Base-by-base conservation (phyloP, 2,329 filamentous ascomycete genomes). In the Fusarium transvaalense region DNA sequence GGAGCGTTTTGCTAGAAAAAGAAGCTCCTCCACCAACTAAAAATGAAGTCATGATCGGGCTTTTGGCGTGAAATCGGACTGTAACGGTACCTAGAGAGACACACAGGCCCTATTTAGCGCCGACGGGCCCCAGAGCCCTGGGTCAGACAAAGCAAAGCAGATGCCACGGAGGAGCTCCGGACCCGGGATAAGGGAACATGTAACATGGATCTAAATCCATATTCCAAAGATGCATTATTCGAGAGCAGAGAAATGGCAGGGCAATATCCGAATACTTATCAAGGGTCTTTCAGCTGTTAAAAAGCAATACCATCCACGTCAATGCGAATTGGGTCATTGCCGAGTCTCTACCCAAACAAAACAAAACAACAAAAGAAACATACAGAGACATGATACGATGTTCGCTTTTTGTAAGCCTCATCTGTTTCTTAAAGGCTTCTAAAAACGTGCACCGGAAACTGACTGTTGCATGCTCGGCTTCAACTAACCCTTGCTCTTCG, bases 31-130 rank as follows among this genome's bases (percentile, higher is more conserved):
- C 67, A 53, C 60, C 38, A 39, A 12, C 47, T 37, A 46, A 25
- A 39, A n/a, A n/a, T 47, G 50, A 67, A 31, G 45, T 54, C 52
- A 68, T 68, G 53, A 70, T 71, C 68, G 67, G 32, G n/a, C 7
- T 55, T 66, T 70, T 56, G 53, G 64, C 35, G 45, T 46, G 38
- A 2, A 53, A 70, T 70, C 68, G 68, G 38, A 15, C 14, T 21
- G 42, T 54, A 34, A 21, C 47, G 43, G 41, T 27, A 14, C 34
- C 6, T 38, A 12, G 21, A 52, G 23, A 34, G 47, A 19, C 17
- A 45, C 14, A 25, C 34, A 19, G 34, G 17, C 17, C 23, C 15
- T 53, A 37, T 7, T 32, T 39, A 56, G 45, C 29, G 58, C 43
- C 29, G 21, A 23, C 21, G 48, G 35, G 37, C 52, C 31, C 55